Base-by-base conservation (phyloP, 495 filamentous ascomycete species). In the Astrothelium macrocarpum region DNA sequence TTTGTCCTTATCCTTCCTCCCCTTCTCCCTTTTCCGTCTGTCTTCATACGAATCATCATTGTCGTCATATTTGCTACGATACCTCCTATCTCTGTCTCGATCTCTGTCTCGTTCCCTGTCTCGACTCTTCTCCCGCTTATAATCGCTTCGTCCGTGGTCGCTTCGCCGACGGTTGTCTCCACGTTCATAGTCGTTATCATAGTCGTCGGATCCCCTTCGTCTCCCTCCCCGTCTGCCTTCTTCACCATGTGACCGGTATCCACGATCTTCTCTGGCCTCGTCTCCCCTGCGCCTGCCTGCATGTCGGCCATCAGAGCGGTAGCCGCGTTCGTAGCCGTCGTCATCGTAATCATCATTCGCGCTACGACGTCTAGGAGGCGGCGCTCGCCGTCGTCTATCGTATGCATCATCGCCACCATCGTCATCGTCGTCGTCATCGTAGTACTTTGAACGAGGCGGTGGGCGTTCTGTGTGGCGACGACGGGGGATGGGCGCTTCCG, bases 301-400 rank as follows among this genome's bases (percentile, higher is more conserved):
- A 10, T 12, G 46, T 46, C 53, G n/a, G 29, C 29, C 28, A 32
- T 28, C 26, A 58, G 29, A 32, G 26, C 61, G 28, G 42, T 67
- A 62, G 16, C 36, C 28, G 20, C 67, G 62, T 10, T 65, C 16
- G 32, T 43, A 46, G 16, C 32, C 26, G 31, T 53, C 58, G 32
- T 67, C 68, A 26, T 67, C 65, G 59, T 63, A 60, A 14, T 61
- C n/a, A 26, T 61, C 59, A 32, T 70, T 64, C 16, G 61, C 53
- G 29, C 60, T 53, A 14, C 65, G 32, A 42, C 42, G 59, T 12
- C 68, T 39, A 12, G 53, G 14, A 2, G 62, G 62, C 26, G 58
- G 58, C 23, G 49, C 23, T 26, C 49, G 23, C 5, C 23, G 23
- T 26, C 49, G 49, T 2, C 23, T 20, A 20, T 16, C 23, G 4